Evolutionary conservation across 1,284 basidiomycete species (phyloP).

Genomic region (Kalmanozyma brasiliensis): DNA sequence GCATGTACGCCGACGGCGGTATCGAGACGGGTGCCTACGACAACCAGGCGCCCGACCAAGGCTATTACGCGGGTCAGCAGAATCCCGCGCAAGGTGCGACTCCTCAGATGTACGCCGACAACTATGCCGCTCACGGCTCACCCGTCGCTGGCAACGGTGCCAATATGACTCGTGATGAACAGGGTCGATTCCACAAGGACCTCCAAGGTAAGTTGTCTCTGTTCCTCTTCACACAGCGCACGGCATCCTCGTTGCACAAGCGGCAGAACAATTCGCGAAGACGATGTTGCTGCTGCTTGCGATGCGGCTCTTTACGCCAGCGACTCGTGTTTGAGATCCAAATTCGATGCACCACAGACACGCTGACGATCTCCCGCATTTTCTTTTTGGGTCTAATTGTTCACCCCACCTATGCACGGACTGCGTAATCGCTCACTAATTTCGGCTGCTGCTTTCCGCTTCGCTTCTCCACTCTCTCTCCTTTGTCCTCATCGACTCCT

Average conservation of each 20-base stretch:
- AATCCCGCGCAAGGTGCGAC: conserved; percentile 7
- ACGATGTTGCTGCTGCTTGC: too few relatives aligned
- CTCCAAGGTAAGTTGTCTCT: conserved; percentile 33
- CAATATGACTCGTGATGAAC: conserved; percentile 38
- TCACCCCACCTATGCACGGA: conserved; percentile 3
- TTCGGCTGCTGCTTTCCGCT: neutral
- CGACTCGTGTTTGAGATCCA: too few relatives aligned
- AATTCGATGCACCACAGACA: too few relatives aligned
- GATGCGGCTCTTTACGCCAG: too few relatives aligned
- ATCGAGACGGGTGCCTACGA: conserved; percentile 39
- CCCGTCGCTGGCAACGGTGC: conserved; percentile 29
- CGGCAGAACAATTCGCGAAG: too few relatives aligned
- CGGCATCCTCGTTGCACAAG: too few relatives aligned
- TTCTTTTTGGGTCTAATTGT: neutral
- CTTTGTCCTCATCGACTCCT: neutral
- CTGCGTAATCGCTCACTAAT: conserved; percentile 5
- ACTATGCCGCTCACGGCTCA: conserved; percentile 25
- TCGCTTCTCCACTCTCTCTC: neutral
- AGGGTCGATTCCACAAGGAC: conserved; percentile 45
- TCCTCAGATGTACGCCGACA: conserved; percentile 14
- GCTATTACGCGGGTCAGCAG: conserved; percentile 36
- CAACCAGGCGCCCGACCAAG: conserved; percentile 28
- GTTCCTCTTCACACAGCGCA: neutral
- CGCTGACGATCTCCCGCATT: conserved; percentile 7
- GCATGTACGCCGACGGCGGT: conserved; percentile 48